Evolutionary conservation across 2,329 filamentous ascomycete genomes (phyloP).

Genomic region (Alternaria arborescens): DNA sequence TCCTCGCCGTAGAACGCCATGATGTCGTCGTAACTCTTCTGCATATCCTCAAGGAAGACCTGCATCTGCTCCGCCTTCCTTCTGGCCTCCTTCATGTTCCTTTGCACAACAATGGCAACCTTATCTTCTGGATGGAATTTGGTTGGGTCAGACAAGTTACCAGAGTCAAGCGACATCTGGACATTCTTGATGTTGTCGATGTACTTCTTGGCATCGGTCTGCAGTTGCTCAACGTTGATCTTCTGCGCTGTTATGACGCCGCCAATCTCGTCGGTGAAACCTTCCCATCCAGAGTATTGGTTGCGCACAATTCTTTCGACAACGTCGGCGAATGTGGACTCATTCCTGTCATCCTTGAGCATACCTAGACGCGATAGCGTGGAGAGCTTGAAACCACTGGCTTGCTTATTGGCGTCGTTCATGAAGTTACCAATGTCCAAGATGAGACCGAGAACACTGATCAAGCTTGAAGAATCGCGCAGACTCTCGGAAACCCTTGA

Average conservation of each 20-base stretch:
- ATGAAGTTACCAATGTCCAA: constrained; percentile 99
- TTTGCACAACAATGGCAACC: constrained; percentile 87
- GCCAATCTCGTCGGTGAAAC: constrained; percentile 82
- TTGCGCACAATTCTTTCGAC: constrained; percentile 96
- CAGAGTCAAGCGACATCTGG: constrained; percentile 88
- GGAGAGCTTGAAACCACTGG: constrained; percentile 95
- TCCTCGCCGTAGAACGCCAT: constrained; percentile 98
- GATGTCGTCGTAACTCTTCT: constrained; percentile 89
- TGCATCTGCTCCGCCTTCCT: constrained; percentile 96
- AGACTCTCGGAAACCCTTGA: constrained; percentile 87
- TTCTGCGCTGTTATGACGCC: constrained; percentile 84
- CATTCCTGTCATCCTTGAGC: constrained; percentile 99
- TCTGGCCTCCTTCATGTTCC: constrained; percentile 94
- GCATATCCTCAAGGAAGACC: constrained; percentile 92
- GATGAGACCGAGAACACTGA: constrained; percentile 96
- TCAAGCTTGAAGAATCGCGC: constrained; percentile 88
- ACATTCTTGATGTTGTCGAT: constrained; percentile 95
- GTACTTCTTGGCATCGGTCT: constrained; percentile 86
- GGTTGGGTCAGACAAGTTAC: constrained; percentile 94
- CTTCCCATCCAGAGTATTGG: constrained; percentile 95
- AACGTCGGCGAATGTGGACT: constrained; percentile 92
- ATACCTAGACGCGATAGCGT: constrained; percentile 91
- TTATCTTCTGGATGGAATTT: constrained; percentile 98
- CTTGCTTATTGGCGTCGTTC: constrained; percentile 99
- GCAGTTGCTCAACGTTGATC: constrained; percentile 92